A percentile compares a stretch with the other conserved stretches of the same genome.
phyloP scores from a whole-genome alignment of 805 yeast genomes.

The Ogataea corticis region DNA sequence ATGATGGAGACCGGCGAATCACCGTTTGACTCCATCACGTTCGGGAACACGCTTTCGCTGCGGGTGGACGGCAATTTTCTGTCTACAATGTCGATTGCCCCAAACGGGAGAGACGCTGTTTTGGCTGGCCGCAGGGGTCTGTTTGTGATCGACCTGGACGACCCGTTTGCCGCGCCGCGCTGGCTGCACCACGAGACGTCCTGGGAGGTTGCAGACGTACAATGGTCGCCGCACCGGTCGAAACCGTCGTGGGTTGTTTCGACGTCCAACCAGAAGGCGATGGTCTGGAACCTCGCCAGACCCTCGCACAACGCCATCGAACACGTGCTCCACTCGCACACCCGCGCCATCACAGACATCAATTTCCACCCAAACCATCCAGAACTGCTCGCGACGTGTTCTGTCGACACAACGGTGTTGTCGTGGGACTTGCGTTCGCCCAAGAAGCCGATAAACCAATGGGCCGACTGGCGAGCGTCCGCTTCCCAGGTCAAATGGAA shows the following conservation, averaged over 20 bases:
- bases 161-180: slow-evolving; percentile 92
- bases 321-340: slow-evolving; percentile 84
- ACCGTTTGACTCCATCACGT: slow-evolving; percentile 54
- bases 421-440: slow-evolving; percentile 93
- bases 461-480: slow-evolving; percentile 95
- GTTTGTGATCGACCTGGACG: slow-evolving; percentile 88
- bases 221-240: slow-evolving; percentile 91
- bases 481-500: slow-evolving; percentile 97
- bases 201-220: slow-evolving; percentile 99
- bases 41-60: slow-evolving; percentile 78
- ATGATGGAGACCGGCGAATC: slow-evolving; percentile 11
- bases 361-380: slow-evolving; percentile 89
- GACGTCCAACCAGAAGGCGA: slow-evolving; percentile 92
- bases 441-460: slow-evolving; percentile 65
- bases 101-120: slow-evolving; percentile 90
- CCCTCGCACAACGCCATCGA: slow-evolving; percentile 68
- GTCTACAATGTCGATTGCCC: slow-evolving; percentile 80
- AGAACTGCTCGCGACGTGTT: slow-evolving; percentile 86
- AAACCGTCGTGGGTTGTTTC: slow-evolving; percentile 92
- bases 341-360: slow-evolving; percentile 93
- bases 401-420: slow-evolving; percentile 83
- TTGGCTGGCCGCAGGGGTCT: slow-evolving; percentile 84
- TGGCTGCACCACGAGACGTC: slow-evolving; percentile 90
- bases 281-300: slow-evolving; percentile 87
- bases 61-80: slow-evolving; percentile 91